These are phyloP conservation scores for Ophiorrhiza pumila DNA, from an alignment of 257 asterid genomes.

Conservation along the genomic window DNA sequence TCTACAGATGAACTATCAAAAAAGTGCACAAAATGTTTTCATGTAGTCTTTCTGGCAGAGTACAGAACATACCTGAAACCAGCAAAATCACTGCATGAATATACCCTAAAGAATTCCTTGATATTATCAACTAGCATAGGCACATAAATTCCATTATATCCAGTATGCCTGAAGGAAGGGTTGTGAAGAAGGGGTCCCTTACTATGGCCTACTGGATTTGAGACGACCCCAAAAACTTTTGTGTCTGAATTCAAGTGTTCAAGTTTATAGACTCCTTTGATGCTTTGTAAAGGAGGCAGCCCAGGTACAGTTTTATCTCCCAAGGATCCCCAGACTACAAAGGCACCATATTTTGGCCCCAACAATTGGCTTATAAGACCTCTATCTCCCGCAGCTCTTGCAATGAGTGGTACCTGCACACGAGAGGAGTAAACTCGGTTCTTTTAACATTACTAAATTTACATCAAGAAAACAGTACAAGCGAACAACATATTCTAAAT, in stretches of 20 bases:
- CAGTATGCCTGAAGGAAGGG: slow-evolving; percentile 54
- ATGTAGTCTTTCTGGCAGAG: neutral
- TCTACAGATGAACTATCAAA: neutral
- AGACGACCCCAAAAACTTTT: slow-evolving; percentile 53
- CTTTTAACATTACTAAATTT: no score
- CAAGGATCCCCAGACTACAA: slow-evolving; percentile 42
- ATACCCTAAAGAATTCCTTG: slow-evolving; percentile 56
- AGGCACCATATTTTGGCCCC: slow-evolving; percentile 73
- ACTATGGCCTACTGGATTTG: slow-evolving; percentile 68
- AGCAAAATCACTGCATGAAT: slow-evolving; percentile 55
- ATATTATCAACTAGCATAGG: slow-evolving; percentile 63
- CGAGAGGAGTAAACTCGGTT: no score
- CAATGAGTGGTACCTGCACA: slow-evolving; percentile 59
- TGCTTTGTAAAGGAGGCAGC: slow-evolving; percentile 52
- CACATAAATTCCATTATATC: slow-evolving; percentile 63
- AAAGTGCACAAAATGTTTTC: no score
- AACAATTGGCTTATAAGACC: slow-evolving; percentile 68
- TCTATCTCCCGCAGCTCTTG: slow-evolving; percentile 58
- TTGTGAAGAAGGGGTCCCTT: slow-evolving; percentile 75
- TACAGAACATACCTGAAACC: slow-evolving; percentile 60
- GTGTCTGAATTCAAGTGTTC: slow-evolving; percentile 50
- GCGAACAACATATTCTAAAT: no score
- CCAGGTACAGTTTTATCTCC: slow-evolving; percentile 44
- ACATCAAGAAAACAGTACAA: no score
- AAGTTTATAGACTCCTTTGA: slow-evolving; percentile 50